Evolutionary conservation across 2,329 filamentous ascomycete species (phyloP).

Genomic region (Paraphoma chrysanthemicola): DNA sequence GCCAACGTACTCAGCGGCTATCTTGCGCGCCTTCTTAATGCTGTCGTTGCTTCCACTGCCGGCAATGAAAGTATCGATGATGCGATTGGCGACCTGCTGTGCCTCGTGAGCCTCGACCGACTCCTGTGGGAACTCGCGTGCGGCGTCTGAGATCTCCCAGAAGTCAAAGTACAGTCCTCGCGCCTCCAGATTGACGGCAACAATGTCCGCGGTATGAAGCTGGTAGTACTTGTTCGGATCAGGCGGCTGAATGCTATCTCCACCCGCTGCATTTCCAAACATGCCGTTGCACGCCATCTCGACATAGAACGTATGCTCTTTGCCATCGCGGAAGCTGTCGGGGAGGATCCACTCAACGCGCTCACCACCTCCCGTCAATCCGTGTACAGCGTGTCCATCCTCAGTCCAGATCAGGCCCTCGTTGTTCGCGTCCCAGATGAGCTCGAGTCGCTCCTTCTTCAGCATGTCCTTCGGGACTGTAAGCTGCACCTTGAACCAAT

Average conservation of each 20-base stretch:
- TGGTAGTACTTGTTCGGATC: slow-evolving; percentile 82
- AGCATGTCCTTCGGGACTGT: slow-evolving; percentile 76
- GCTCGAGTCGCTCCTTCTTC: slow-evolving; percentile 83
- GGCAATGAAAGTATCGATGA: slow-evolving; percentile 89
- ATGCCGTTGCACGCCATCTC: slow-evolving; percentile 99
- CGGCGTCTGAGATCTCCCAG: slow-evolving; percentile 93
- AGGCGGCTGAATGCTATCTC: slow-evolving; percentile 87
- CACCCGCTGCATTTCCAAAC: slow-evolving; percentile 90
- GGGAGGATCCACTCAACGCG: slow-evolving; percentile 92
- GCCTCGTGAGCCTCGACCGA: slow-evolving; percentile 91
- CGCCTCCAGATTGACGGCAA: slow-evolving; percentile 86
- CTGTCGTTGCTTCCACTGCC: slow-evolving; percentile 75
- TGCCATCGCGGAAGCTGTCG: slow-evolving; percentile 78
- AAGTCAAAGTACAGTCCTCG: slow-evolving; percentile 87
- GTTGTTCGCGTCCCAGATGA: slow-evolving; percentile 95
- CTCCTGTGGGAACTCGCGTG: slow-evolving; percentile 86
- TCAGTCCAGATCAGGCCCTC: slow-evolving; percentile 95
- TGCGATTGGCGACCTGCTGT: slow-evolving; percentile 80
- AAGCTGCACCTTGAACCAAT: slow-evolving; percentile 91
- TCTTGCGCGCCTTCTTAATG: slow-evolving; percentile 79
- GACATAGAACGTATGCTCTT: slow-evolving; percentile 89
- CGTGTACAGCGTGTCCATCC: slow-evolving; percentile 88
- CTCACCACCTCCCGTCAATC: slow-evolving; percentile 88
- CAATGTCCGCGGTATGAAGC: slow-evolving; percentile 80
- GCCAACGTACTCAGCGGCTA: slow-evolving; percentile 84